Evolutionary conservation across 1,284 basidiomycete species (phyloP).

Genomic region (Cutaneotrichosporon cavernicola): DNA sequence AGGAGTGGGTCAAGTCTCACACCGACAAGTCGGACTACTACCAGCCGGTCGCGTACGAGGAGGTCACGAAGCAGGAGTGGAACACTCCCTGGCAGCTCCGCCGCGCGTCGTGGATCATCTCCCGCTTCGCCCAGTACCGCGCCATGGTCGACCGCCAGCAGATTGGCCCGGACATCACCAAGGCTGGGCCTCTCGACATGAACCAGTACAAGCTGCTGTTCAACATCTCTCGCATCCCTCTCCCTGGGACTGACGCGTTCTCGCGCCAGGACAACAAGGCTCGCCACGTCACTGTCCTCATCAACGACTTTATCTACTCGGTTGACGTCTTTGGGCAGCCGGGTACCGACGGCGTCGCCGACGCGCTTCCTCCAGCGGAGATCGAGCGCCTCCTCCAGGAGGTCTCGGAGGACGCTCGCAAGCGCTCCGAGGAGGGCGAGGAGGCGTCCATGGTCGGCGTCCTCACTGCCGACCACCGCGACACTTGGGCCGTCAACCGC

Average conservation of each 20-base stretch:
- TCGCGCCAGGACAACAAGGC: slow-evolving; percentile 59
- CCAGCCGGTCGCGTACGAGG: slow-evolving; percentile 44
- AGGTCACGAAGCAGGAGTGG: slow-evolving; percentile 53
- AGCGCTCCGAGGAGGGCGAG: slow-evolving; percentile 60
- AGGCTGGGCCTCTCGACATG: slow-evolving; percentile 61
- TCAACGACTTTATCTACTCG: slow-evolving; percentile 79
- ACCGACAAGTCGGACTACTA: slow-evolving; percentile 39
- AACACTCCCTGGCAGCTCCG: slow-evolving; percentile 81
- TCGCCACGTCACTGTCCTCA: slow-evolving; percentile 67
- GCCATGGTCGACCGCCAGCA: slow-evolving; percentile 59
- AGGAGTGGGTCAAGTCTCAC: slow-evolving; percentile 57
- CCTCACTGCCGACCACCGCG: slow-evolving; percentile 75
- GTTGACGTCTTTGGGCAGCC: slow-evolving; percentile 62
- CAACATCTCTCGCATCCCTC: slow-evolving; percentile 73
- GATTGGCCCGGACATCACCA: slow-evolving; percentile 58
- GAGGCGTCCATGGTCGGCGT: slow-evolving; percentile 65
- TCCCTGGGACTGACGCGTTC: slow-evolving; percentile 64
- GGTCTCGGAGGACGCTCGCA: slow-evolving; percentile 68
- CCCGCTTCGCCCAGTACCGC: slow-evolving; percentile 77
- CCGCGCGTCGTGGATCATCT: slow-evolving; percentile 77
- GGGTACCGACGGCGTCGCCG: slow-evolving; percentile 50
- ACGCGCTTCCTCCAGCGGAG: slow-evolving; percentile 54
- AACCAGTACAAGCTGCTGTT: slow-evolving; percentile 65
- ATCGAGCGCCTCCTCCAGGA: slow-evolving; percentile 68
- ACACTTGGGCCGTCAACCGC: slow-evolving; percentile 78